Evolutionary conservation across 2,329 filamentous ascomycete genomes (phyloP).

Genomic region (Hypocreales sp.): DNA sequence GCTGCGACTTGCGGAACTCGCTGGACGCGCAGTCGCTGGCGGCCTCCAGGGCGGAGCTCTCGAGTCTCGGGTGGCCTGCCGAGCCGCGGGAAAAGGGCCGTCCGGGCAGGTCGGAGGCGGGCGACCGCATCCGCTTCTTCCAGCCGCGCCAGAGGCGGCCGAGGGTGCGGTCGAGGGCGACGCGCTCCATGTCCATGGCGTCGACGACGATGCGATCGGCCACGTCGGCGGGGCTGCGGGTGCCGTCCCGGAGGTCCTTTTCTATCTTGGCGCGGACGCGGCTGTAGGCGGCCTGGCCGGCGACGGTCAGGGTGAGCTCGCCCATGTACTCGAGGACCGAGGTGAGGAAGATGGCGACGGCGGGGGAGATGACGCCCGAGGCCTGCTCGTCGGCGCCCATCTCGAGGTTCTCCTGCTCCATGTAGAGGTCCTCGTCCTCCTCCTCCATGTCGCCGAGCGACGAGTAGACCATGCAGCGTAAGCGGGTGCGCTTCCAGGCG

Average conservation of each 20-base stretch:
- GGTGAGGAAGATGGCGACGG: slow-evolving; percentile 89
- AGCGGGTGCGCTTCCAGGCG: slow-evolving; percentile 81
- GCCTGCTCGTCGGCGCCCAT: slow-evolving; percentile 38
- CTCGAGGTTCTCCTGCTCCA: slow-evolving; percentile 63
- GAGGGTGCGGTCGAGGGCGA: slow-evolving; percentile 77
- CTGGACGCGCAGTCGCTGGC: slow-evolving; percentile 1
- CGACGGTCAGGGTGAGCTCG: slow-evolving; percentile 77
- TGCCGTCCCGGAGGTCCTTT: slow-evolving; percentile 40
- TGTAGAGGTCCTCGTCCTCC: slow-evolving; percentile 84
- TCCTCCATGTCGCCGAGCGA: slow-evolving; percentile 94
- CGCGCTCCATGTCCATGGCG: slow-evolving; percentile 81
- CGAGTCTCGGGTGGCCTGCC: slow-evolving; percentile 12
- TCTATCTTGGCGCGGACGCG: slow-evolving; percentile 44
- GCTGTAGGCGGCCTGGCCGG: slow-evolving; percentile 68
- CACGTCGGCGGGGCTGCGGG: slow-evolving; percentile 27
- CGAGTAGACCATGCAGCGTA: slow-evolving; percentile 97
- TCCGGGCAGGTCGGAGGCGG: slow-evolving; percentile 28
- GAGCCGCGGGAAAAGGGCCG: slow-evolving; percentile 35
- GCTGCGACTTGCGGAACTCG: slow-evolving; percentile 5
- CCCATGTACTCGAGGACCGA: slow-evolving; percentile 89
- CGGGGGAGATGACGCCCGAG: slow-evolving; percentile 65
- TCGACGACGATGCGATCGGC: slow-evolving; percentile 66
- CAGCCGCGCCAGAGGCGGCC: slow-evolving; percentile 88
- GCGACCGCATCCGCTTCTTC: slow-evolving; percentile 68
- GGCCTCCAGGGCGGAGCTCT: slow-evolving; percentile 20